These are phyloP conservation scores for Deinandra increscens DNA, from an alignment of 129 eudicot species.

Conservation along the genomic window DNA sequence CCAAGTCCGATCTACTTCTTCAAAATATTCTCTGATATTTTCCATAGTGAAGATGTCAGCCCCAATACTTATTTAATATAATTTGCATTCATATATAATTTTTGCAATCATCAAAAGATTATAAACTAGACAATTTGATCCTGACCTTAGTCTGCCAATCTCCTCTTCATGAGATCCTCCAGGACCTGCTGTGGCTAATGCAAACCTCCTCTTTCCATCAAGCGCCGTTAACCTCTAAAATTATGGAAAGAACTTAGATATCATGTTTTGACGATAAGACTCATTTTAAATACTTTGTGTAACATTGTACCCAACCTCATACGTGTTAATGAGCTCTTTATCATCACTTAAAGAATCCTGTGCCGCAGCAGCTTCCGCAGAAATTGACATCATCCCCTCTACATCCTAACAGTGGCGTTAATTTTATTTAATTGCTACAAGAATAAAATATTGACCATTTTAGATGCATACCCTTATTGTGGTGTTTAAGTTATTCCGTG, in stretches of 20 bases:
- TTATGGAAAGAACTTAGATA: slow-evolving; percentile 10
- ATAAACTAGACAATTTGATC: slow-evolving; percentile 14
- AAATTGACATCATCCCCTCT: slow-evolving; percentile 98
- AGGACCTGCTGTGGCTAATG: slow-evolving; percentile 92
- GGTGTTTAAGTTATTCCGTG: slow-evolving; percentile 90
- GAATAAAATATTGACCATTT: background rate
- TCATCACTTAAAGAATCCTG: slow-evolving; percentile 88
- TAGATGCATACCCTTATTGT: slow-evolving; percentile 66
- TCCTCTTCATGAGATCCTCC: slow-evolving; percentile 96
- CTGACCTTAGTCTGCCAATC: slow-evolving; percentile 88
- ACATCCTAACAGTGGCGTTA: slow-evolving; percentile 58
- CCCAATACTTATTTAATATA: slow-evolving; percentile 6
- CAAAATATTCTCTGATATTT: slow-evolving; percentile 71
- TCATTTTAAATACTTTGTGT: background rate
- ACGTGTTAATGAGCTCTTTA: slow-evolving; percentile 88
- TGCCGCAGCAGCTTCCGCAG: slow-evolving; percentile 94
- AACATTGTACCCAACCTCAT: slow-evolving; percentile 60
- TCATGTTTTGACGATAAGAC: slow-evolving; percentile 10
- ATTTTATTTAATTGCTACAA: background rate
- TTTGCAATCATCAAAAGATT: background rate
- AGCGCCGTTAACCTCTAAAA: slow-evolving; percentile 90
- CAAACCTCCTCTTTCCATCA: slow-evolving; percentile 96
- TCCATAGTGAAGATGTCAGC: slow-evolving; percentile 18
- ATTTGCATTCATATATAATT: background rate
- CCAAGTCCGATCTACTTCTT: slow-evolving; percentile 96